Evolutionary conservation across 164 flowering plant species (phyloP).

Genomic region (Sedum album): DNA sequence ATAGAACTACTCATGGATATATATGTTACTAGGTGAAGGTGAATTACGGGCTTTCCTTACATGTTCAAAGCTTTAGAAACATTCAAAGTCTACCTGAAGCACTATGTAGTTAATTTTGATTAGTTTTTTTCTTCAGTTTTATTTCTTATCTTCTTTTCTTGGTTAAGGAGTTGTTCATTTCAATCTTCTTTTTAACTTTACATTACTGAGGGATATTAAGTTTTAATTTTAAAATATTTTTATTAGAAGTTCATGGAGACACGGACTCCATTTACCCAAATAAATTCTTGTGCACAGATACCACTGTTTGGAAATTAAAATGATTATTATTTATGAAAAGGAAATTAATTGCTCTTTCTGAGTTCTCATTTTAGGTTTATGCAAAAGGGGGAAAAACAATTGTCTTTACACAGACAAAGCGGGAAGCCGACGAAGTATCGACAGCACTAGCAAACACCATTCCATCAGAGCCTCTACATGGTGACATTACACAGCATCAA

Average conservation of each 20-base stretch:
- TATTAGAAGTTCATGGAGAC: no score
- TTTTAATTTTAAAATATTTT: no score
- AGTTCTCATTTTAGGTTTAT: constrained; percentile 49
- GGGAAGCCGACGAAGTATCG: constrained; percentile 98
- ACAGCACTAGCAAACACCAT: constrained; percentile 65
- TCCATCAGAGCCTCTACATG: constrained; percentile 94
- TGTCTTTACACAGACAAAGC: constrained; percentile 90
- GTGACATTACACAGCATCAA: constrained; percentile 98
- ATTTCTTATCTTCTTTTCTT: not conserved
- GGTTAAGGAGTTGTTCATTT: not conserved
- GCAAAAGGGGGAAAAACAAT: constrained; percentile 99
- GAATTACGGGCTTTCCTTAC: no score
- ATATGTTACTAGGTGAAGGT: no score
- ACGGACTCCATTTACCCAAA: no score
- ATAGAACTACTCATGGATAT: not conserved
- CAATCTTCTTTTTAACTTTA: not conserved
- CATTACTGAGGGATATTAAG: no score
- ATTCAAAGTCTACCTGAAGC: not conserved
- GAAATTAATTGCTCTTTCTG: no score
- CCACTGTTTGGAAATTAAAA: no score
- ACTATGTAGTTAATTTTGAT: no score
- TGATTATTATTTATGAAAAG: no score
- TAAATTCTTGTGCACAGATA: no score
- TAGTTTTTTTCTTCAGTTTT: not conserved
- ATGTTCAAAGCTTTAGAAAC: no score